phyloP scores from a whole-genome alignment of 1,139 yeast genomes.

The Hanseniaspora sp. region DNA sequence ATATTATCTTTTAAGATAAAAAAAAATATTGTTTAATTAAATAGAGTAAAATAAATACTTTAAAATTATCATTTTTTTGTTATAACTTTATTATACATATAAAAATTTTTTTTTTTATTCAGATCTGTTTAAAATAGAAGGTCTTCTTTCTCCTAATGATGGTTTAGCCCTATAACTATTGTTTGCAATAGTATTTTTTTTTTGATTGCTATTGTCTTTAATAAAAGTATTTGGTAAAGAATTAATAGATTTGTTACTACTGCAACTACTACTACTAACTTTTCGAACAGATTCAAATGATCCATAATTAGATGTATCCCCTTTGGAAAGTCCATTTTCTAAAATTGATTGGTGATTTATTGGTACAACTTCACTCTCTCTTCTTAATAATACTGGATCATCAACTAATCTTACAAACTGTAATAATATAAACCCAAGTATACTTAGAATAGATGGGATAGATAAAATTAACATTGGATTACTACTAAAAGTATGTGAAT shows the following conservation, averaged over 20 bases:
- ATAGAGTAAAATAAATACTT: no score
- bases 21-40: no score
- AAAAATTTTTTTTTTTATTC: no score
- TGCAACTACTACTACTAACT: background rate
- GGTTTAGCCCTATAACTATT: no score
- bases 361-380: slow-evolving; percentile 19
- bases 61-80: no score
- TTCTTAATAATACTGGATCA: slow-evolving; percentile 19
- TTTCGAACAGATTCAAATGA: background rate
- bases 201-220: background rate
- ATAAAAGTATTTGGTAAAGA: no score
- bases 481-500: slow-evolving; percentile 31
- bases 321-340: background rate
- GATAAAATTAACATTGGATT: slow-evolving; percentile 29
- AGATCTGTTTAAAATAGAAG: background rate
- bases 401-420: slow-evolving; percentile 20
- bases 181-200: no score
- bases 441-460: slow-evolving; percentile 23
- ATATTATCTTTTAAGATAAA: no score
- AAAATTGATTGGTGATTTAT: background rate
- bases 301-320: background rate
- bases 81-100: no score
- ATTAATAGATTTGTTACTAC: no score
- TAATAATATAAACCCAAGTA: slow-evolving; percentile 21
- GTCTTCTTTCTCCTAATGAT: background rate